These are phyloP conservation scores for Nidula niveotomentosa DNA, from an alignment of 1,284 basidiomycete species.

Conservation along the genomic window DNA sequence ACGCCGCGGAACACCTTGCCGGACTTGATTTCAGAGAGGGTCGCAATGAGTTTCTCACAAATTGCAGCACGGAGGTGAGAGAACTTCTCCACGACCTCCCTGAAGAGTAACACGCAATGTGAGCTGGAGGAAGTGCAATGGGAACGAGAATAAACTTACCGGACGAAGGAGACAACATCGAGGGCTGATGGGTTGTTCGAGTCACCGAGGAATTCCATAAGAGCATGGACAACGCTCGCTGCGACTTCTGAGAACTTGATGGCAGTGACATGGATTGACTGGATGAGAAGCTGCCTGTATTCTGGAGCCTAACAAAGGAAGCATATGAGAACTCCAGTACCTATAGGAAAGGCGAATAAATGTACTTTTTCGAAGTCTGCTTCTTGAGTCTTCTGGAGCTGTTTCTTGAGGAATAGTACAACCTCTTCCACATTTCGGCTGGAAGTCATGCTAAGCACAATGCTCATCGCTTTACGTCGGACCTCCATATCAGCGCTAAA, in stretches of 20 bases:
- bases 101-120: slow-evolving; percentile 19
- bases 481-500: slow-evolving; percentile 94
- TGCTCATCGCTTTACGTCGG: slow-evolving; percentile 87
- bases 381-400: slow-evolving; percentile 91
- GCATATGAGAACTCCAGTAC: neutral
- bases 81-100: slow-evolving; percentile 98
- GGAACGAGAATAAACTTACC: slow-evolving; percentile 40
- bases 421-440: slow-evolving; percentile 98
- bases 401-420: slow-evolving; percentile 96
- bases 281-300: slow-evolving; percentile 96
- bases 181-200: slow-evolving; percentile 94
- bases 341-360: neutral
- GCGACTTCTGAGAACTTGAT: slow-evolving; percentile 99
- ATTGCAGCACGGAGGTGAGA: slow-evolving; percentile 85
- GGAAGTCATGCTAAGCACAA: slow-evolving; percentile 93
- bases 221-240: slow-evolving; percentile 92
- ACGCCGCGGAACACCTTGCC: slow-evolving; percentile 98
- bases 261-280: slow-evolving; percentile 96
- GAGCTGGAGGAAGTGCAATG: neutral
- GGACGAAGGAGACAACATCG: slow-evolving; percentile 95
- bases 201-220: slow-evolving; percentile 99
- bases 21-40: slow-evolving; percentile 90
- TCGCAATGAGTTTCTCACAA: slow-evolving; percentile 83
- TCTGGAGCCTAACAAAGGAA: slow-evolving; percentile 69
- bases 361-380: slow-evolving; percentile 82